Percentiles rank a stretch among this genome's conserved stretches.
These are phyloP conservation scores for Ophiostoma perfectum DNA, from an alignment of 2,329 filamentous ascomycete genomes.

Conservation along the genomic window DNA sequence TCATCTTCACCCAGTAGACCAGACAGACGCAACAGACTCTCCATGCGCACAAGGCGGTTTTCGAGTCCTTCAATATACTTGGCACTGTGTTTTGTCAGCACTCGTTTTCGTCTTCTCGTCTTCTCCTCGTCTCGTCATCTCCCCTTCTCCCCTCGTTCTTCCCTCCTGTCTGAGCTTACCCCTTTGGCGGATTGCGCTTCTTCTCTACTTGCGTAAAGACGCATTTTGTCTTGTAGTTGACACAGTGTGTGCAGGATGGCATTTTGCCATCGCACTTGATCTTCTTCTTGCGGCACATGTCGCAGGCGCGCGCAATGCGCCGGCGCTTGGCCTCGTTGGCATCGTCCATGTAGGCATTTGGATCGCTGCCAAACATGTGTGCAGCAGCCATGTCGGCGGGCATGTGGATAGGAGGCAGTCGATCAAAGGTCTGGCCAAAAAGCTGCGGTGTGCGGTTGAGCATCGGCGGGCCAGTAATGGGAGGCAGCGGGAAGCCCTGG, in stretches of 20 bases:
- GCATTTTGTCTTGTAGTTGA: constrained; percentile 97
- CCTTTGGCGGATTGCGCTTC: constrained; percentile 94
- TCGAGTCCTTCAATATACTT: constrained; percentile 98
- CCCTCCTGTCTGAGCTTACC: constrained; percentile 32
- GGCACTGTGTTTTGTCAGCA: constrained; percentile 40
- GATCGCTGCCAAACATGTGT: constrained; percentile 53
- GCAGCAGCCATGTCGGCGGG: constrained; percentile 51
- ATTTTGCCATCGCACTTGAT: constrained; percentile 98
- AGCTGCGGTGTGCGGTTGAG: constrained; percentile 63
- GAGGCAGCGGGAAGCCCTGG: constrained; percentile 51
- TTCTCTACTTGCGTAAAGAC: constrained; percentile 98
- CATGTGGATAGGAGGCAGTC: constrained; percentile 53
- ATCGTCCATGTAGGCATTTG: constrained; percentile 54
- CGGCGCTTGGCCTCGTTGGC: constrained; percentile 80
- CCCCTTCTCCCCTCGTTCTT: too few relatives aligned
- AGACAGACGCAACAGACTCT: constrained; percentile 79
- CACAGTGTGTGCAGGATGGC: constrained; percentile 90
- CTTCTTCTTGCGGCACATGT: constrained; percentile 95
- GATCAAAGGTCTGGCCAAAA: constrained; percentile 60
- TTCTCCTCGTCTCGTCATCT: too few relatives aligned
- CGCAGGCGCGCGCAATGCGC: constrained; percentile 67
- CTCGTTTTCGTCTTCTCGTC: too few relatives aligned
- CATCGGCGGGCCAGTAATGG: constrained; percentile 50
- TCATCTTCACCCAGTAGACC: constrained; percentile 83
- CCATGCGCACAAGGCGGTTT: constrained; percentile 92